phyloP scores from a whole-genome alignment of 1,139 yeast species.

The Diutina ranongensis region DNA sequence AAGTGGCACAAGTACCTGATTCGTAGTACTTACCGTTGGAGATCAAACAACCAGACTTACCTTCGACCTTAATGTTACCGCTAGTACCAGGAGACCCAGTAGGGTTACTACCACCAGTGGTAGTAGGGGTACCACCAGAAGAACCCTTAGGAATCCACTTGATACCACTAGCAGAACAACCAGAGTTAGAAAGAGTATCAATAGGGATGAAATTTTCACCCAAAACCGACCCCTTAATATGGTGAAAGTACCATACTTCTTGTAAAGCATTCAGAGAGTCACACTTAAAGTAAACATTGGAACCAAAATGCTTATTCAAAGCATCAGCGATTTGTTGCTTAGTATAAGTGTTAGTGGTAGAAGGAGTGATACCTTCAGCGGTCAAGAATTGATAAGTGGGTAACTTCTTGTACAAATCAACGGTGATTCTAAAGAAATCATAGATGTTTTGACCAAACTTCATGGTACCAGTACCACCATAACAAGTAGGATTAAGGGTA shows the following conservation, averaged over 20 bases:
- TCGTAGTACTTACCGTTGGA: constrained; percentile 78
- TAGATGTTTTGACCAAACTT: constrained; percentile 50
- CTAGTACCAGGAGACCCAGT: constrained; percentile 8
- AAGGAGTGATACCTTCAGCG: constrained; percentile 61
- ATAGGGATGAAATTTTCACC: constrained; percentile 56
- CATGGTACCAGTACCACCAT: constrained; percentile 16
- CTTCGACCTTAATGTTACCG: constrained; percentile 40
- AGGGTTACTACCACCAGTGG: constrained; percentile 16
- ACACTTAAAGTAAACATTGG: constrained; percentile 64
- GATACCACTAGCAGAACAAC: constrained; percentile 65
- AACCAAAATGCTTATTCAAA: constrained; percentile 43
- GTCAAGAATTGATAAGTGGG: constrained; percentile 64
- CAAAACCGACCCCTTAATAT: constrained; percentile 63
- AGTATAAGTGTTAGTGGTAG: constrained; percentile 48
- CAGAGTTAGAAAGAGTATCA: constrained; percentile 41
- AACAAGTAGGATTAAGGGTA: constrained; percentile 67
- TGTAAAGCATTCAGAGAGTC: constrained; percentile 55
- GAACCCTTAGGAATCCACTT: constrained; percentile 61
- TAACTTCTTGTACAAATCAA: constrained; percentile 47
- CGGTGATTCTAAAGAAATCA: constrained; percentile 64
- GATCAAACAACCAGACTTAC: constrained; percentile 66
- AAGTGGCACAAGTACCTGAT: constrained; percentile 82
- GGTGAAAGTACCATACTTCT: constrained; percentile 88
- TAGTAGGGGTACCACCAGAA: constrained; percentile 17
- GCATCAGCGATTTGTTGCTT: constrained; percentile 56